phyloP scores from a whole-genome alignment of 1,139 yeast species.

The Groenewaldozyma auringiensis region DNA sequence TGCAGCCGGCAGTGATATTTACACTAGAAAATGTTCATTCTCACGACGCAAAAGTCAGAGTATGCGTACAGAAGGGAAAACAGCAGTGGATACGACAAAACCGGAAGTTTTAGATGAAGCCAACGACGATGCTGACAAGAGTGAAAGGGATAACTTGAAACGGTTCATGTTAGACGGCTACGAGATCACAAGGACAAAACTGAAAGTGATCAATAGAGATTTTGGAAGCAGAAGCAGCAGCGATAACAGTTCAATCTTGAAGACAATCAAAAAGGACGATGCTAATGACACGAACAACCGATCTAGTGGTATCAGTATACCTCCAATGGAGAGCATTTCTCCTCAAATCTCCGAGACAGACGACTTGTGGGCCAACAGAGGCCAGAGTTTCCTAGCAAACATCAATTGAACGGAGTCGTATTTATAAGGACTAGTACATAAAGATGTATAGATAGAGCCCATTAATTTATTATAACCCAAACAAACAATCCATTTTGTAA shows the following conservation, averaged over 20 bases:
- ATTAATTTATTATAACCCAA: too few relatives aligned
- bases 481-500: too few relatives aligned
- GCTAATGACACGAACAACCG: background rate
- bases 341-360: slow-evolving; percentile 3
- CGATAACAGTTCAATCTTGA: slow-evolving; percentile 2
- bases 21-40: slow-evolving; percentile 24
- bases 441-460: background rate
- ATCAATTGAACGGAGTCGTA: slow-evolving; percentile 1
- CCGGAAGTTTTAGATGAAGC: background rate
- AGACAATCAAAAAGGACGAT: background rate
- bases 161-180: slow-evolving; percentile 25
- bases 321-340: background rate
- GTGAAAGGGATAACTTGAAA: background rate
- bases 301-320: background rate
- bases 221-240: slow-evolving; percentile 9
- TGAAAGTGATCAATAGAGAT: slow-evolving; percentile 20
- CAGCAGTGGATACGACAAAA: background rate
- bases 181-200: slow-evolving; percentile 17
- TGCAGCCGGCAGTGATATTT: slow-evolving; percentile 12
- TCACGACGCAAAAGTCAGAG: slow-evolving; percentile 10
- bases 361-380: slow-evolving; percentile 17
- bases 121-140: slow-evolving; percentile 5
- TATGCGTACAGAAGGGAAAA: background rate
- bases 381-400: slow-evolving; percentile 13
- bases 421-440: background rate